Evolutionary conservation across 176 grass and related monocot genomes (phyloP).

Genomic region (Zea mays): Zm-B73-REFERENCE-NAM-5.0 NC_050102.1:120109501-120110000

Average conservation of each 20-base stretch:
- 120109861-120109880: too few relatives aligned
- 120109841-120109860: too few relatives aligned
- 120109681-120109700: slow-evolving; percentile 14
- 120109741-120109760: background rate
- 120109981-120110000: too few relatives aligned
- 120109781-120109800: background rate
- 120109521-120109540: too few relatives aligned
- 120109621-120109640: background rate
- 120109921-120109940: too few relatives aligned
- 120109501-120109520: too few relatives aligned
- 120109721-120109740: background rate
- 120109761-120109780: background rate
- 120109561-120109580: background rate
- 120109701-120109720: slow-evolving; percentile 13
- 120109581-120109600: background rate
- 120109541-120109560: background rate
- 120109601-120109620: slow-evolving; percentile 6
- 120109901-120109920: too few relatives aligned
- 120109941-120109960: too few relatives aligned
- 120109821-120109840: background rate
- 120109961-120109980: too few relatives aligned
- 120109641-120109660: background rate
- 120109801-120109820: background rate
- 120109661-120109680: background rate
- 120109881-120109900: too few relatives aligned